phyloP scores from a whole-genome alignment of 768 basidiomycete genomes.

The Scleroderma citrinum region DNA sequence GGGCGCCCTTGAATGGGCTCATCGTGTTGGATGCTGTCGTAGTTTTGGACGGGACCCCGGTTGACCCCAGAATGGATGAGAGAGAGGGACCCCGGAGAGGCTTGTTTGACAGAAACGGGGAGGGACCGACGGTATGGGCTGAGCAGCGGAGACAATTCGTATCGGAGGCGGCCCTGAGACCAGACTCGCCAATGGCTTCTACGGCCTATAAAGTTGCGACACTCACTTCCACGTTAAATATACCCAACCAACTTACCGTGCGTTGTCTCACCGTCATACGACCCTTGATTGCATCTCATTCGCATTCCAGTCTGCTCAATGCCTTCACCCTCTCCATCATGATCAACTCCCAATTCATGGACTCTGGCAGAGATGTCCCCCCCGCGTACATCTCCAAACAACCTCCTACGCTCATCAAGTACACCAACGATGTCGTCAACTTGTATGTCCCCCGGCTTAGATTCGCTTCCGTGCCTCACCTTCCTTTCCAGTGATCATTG shows the following conservation, averaged over 20 bases:
- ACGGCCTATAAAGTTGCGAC: conserved; percentile 13
- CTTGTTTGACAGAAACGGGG: too few relatives aligned
- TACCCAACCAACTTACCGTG: conserved; percentile 6
- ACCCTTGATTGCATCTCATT: conserved; percentile 9
- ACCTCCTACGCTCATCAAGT: conserved; percentile 47
- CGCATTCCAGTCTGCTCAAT: conserved; percentile 15
- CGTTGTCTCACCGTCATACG: conserved; percentile 16
- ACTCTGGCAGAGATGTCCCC: conserved; percentile 42
- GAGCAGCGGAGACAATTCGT: conserved; percentile 12
- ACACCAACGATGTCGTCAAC: conserved; percentile 42
- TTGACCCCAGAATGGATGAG: background rate
- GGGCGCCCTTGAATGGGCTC: conserved; percentile 9
- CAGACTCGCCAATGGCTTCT: background rate
- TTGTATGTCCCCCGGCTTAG: conserved; percentile 38
- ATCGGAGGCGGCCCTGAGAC: conserved; percentile 17
- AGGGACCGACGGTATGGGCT: background rate
- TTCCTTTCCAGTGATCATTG: conserved; percentile 52
- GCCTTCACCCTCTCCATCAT: conserved; percentile 21
- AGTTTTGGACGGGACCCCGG: conserved; percentile 17
- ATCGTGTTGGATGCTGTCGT: background rate
- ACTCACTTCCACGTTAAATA: conserved; percentile 5
- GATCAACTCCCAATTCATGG: conserved; percentile 28
- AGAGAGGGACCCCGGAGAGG: conserved; percentile 16
- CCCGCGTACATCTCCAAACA: conserved; percentile 37
- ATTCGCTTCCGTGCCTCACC: background rate